Evolutionary conservation across 805 yeast species (phyloP).

Genomic region (Maudiozyma barnettii): DNA sequence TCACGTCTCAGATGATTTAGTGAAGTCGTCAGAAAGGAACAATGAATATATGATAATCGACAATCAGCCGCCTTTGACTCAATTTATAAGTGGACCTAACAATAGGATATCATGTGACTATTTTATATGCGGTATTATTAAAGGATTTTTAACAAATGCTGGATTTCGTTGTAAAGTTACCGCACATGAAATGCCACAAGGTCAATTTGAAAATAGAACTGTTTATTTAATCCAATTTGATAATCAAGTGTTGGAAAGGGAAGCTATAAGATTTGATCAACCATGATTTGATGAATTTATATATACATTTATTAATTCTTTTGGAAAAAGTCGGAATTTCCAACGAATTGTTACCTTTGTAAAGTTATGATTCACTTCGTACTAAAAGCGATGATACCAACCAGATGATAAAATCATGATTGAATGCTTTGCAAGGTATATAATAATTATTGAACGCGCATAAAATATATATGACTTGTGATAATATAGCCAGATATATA

Average conservation of each 20-base stretch:
- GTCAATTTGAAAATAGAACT: conserved; percentile 49
- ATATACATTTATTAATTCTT: neutral
- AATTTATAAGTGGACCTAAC: conserved; percentile 60
- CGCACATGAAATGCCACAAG: conserved; percentile 67
- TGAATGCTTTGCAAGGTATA: too few species aligned
- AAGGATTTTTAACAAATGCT: conserved; percentile 65
- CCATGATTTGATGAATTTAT: neutral
- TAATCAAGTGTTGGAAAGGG: conserved; percentile 46
- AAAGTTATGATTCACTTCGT: too few species aligned
- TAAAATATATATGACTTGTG: too few species aligned
- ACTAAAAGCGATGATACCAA: too few species aligned
- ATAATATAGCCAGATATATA: too few species aligned
- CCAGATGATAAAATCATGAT: too few species aligned
- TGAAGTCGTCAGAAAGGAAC: conserved; percentile 58
- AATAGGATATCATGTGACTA: conserved; percentile 69
- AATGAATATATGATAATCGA: conserved; percentile 75
- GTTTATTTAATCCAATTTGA: conserved; percentile 71
- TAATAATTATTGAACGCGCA: too few species aligned
- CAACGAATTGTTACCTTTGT: too few species aligned
- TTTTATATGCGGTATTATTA: conserved; percentile 77
- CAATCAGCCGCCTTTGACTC: conserved; percentile 56
- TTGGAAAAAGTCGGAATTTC: too few species aligned
- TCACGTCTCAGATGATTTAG: conserved; percentile 65
- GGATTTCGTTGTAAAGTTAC: conserved; percentile 66
- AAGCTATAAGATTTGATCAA: conserved; percentile 32